phyloP scores from a whole-genome alignment of 2,329 filamentous ascomycete genomes.

The Pseudogymnoascus sp. region DNA sequence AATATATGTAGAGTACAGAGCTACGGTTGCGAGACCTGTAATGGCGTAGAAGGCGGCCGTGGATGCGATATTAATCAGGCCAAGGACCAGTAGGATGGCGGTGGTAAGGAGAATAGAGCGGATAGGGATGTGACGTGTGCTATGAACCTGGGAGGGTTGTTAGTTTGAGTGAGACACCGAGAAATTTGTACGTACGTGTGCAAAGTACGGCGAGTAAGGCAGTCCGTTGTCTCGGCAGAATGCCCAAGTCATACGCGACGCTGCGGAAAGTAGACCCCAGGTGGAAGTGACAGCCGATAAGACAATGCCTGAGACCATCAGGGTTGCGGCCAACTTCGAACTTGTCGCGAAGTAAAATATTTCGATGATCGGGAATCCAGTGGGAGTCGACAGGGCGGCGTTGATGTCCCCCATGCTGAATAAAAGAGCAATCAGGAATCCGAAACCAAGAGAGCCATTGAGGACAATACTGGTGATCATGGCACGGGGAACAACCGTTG shows the following conservation, averaged over 20 bases:
- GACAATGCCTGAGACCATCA: slow-evolving; percentile 17
- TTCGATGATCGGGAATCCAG: slow-evolving; percentile 49
- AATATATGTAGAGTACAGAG: slow-evolving; percentile 37
- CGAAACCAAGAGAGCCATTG: slow-evolving; percentile 45
- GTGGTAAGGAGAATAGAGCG: slow-evolving; percentile 23
- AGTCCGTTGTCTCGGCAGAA: slow-evolving; percentile 36
- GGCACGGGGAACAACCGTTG: slow-evolving; percentile 40
- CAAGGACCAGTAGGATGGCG: slow-evolving; percentile 27
- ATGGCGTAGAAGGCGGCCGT: slow-evolving; percentile 37
- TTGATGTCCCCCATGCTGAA: slow-evolving; percentile 32
- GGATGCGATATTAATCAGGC: slow-evolving; percentile 35
- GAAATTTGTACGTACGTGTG: not conserved
- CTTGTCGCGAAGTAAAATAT: slow-evolving; percentile 40
- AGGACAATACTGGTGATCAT: slow-evolving; percentile 41
- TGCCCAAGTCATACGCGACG: slow-evolving; percentile 34
- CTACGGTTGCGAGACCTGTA: slow-evolving; percentile 35
- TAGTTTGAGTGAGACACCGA: not conserved
- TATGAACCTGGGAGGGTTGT: slow-evolving; percentile 17
- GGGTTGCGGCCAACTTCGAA: slow-evolving; percentile 30
- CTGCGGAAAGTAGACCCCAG: slow-evolving; percentile 29
- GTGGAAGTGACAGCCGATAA: slow-evolving; percentile 28
- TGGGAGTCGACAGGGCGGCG: slow-evolving; percentile 39
- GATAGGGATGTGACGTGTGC: slow-evolving; percentile 17
- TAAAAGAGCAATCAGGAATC: slow-evolving; percentile 47
- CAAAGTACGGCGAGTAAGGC: slow-evolving; percentile 25